Evolutionary conservation across 495 filamentous ascomycete species (phyloP).

Genomic region (Xylaria flabelliformis): DNA sequence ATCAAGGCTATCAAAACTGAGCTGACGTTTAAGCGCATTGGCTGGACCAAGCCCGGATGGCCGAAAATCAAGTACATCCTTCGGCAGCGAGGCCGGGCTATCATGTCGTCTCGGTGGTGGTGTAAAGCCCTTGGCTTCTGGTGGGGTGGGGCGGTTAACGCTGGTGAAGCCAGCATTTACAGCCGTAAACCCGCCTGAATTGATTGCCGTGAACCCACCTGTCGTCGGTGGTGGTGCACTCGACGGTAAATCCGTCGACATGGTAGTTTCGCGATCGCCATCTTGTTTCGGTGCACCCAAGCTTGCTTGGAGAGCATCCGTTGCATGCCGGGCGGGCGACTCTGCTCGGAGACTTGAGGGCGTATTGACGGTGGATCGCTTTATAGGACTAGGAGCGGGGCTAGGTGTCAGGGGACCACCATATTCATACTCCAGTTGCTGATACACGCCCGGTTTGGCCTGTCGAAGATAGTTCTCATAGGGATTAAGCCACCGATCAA

Average conservation of each 20-base stretch:
- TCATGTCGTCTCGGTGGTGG: constrained; percentile 55
- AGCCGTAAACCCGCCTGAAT: constrained; percentile 57
- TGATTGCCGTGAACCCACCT: constrained; percentile 84
- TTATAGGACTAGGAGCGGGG: constrained; percentile 84
- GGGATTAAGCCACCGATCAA: constrained; percentile 91
- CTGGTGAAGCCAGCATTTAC: constrained; percentile 76
- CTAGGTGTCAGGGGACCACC: constrained; percentile 94
- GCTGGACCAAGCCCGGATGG: constrained; percentile 57
- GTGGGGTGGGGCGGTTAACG: constrained; percentile 61
- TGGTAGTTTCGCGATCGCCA: constrained; percentile 58
- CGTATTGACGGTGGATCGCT: constrained; percentile 73
- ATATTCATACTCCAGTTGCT: constrained; percentile 90
- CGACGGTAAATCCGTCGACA: constrained; percentile 53
- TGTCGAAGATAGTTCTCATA: constrained; percentile 94
- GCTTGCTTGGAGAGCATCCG: constrained; percentile 69
- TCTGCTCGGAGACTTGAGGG: constrained; percentile 69
- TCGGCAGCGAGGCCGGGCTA: constrained; percentile 60
- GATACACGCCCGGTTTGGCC: constrained; percentile 95
- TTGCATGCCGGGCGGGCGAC: constrained; percentile 74
- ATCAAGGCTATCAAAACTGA: constrained; percentile 74
- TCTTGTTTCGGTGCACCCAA: constrained; percentile 60
- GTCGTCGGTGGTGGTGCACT: constrained; percentile 45
- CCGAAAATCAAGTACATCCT: constrained; percentile 66
- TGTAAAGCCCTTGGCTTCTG: constrained; percentile 48
- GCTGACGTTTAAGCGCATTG: constrained; percentile 77